phyloP scores from a whole-genome alignment of 2,329 filamentous ascomycete species.

The Pseudocercospora cruenta region DNA sequence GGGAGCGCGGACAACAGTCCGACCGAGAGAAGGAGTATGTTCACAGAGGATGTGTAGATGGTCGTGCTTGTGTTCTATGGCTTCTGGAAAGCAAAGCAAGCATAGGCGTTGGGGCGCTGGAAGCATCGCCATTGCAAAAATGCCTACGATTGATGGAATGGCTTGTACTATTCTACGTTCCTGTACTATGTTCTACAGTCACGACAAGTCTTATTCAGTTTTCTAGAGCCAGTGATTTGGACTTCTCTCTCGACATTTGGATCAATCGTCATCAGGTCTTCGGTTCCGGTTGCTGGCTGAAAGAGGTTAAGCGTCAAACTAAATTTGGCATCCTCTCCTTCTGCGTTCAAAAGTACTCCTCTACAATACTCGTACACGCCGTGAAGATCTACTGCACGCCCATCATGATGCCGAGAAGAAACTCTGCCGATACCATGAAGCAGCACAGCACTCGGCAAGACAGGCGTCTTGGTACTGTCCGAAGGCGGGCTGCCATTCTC shows the following conservation, averaged over 20 bases:
- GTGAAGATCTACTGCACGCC: no score
- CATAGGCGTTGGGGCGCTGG: constrained; percentile 1
- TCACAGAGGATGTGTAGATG: constrained; percentile 66
- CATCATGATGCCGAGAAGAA: no score
- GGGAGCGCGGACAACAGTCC: constrained; percentile 57
- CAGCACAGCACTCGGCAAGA: neutral
- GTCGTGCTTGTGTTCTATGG: neutral
- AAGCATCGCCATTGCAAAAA: neutral
- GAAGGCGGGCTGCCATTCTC: neutral
- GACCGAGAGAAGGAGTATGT: constrained; percentile 70
- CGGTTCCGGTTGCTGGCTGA: neutral
- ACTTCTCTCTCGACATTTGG: neutral
- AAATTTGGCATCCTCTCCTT: neutral
- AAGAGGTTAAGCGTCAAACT: neutral
- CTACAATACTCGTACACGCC: no score
- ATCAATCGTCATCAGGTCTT: neutral
- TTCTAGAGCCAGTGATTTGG: neutral
- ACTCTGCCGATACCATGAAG: no score
- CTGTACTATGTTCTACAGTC: neutral
- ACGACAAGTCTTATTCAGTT: neutral
- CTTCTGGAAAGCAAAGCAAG: constrained; percentile 10
- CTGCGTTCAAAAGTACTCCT: no score
- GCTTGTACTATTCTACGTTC: neutral
- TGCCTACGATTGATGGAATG: neutral
- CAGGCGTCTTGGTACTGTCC: neutral